Evolutionary conservation across 768 basidiomycete species (phyloP).

Genomic region (Imleria badia): DNA sequence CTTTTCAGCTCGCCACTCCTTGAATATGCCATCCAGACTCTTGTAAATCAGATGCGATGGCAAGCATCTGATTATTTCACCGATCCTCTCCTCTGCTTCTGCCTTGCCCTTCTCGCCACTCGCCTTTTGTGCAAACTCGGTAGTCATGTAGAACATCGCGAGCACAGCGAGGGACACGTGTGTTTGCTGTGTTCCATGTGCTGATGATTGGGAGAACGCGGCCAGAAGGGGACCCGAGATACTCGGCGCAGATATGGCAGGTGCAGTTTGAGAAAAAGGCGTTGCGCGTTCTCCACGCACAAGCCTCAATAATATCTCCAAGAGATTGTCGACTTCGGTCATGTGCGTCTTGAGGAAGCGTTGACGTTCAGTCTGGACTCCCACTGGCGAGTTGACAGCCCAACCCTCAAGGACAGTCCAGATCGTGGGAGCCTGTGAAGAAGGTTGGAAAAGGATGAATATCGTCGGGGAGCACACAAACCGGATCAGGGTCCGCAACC

Average conservation of each 20-base stretch:
- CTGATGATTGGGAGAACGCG: slow-evolving; percentile 70
- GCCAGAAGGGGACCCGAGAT: slow-evolving; percentile 69
- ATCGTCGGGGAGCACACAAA: slow-evolving; percentile 41
- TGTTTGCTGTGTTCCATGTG: slow-evolving; percentile 87
- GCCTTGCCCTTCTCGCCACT: slow-evolving; percentile 61
- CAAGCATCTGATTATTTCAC: slow-evolving; percentile 87
- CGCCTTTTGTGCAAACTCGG: slow-evolving; percentile 79
- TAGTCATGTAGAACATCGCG: slow-evolving; percentile 82
- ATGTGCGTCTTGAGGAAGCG: slow-evolving; percentile 89
- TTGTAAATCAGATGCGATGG: slow-evolving; percentile 88
- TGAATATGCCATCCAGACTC: slow-evolving; percentile 92
- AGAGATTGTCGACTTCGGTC: slow-evolving; percentile 79
- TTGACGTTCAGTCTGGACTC: slow-evolving; percentile 71
- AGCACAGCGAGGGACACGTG: slow-evolving; percentile 92
- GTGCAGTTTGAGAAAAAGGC: slow-evolving; percentile 62
- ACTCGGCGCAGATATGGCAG: slow-evolving; percentile 59
- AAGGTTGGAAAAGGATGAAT: neutral
- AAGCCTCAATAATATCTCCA: slow-evolving; percentile 90
- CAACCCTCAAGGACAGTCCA: slow-evolving; percentile 89
- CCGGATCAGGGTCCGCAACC: slow-evolving; percentile 93
- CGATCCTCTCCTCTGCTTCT: slow-evolving; percentile 74
- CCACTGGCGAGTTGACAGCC: slow-evolving; percentile 82
- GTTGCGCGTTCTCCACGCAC: slow-evolving; percentile 86
- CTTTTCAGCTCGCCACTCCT: slow-evolving; percentile 86
- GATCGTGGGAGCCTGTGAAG: slow-evolving; percentile 80